Base-by-base conservation (phyloP, 2,329 filamentous ascomycete species). In the Paecilomyces dactylethromorphus region DNA sequence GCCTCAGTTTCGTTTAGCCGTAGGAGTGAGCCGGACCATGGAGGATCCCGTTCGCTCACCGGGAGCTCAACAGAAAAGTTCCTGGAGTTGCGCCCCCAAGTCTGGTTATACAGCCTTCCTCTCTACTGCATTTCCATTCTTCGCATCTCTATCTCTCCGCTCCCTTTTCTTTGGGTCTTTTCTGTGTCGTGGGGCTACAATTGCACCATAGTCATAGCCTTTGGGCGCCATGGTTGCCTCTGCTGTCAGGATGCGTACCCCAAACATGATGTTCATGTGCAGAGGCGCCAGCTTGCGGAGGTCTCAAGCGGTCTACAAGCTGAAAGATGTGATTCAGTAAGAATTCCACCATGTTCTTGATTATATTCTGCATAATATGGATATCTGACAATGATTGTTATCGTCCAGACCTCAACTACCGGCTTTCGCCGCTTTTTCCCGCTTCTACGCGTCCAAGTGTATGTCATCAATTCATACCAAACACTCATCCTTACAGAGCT, bases 401-500 rank as follows among this genome's bases (percentile, higher is more conserved):
- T 26, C 31, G 31, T 59, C 11, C 58, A 77, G 76, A 67, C 67
- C 71, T 58, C 74, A 76, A 68, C 71, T 77, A 69, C 82, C 83
- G 57, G 79, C 81, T 51, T 74, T 86, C 64, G 81, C 83, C 57
- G 84, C 85, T 62, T 79, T 88, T 66, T 81, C 84, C 65, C 79
- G 85, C 74, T 87, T 82, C 77, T 88, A 88, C 82, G 85, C 85
- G 73, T 87, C 84, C 59, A 87, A 87, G 79, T 85, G 85, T 87
- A 79, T 72, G 81, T 68, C 56, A 57, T 60, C 45, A 26, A 56
- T 33, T 18, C 59, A 35, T 58, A 39, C 53, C 50, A 55, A 56
- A 54, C 56, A 56, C 62, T 63, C 50, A 62, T 58, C 57, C 58
- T 58, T 56, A 62, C 61, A 53, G 55, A 59, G 59, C 58, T 49